Conservation (phyloP, 140 eudicot species). For the Stevia rebaudiana region DNA sequence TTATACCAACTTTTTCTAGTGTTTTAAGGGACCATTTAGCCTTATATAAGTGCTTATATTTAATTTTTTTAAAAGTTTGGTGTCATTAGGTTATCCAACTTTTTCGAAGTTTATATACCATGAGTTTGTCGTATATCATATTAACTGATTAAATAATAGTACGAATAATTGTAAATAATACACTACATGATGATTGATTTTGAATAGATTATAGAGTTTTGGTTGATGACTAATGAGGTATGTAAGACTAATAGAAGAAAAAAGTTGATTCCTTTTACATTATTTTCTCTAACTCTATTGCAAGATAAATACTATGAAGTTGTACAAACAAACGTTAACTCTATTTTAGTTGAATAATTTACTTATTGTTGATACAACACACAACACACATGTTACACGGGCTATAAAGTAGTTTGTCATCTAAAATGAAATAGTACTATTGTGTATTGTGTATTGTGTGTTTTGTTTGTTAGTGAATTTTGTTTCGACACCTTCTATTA, state of each 20-base stretch:
- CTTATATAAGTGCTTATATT: conserved; percentile 1
- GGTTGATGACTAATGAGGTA: not conserved
- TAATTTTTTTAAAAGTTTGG: not conserved
- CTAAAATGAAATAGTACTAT: too few relatives aligned
- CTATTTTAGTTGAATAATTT: too few relatives aligned
- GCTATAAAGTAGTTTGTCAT: too few relatives aligned
- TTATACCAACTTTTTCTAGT: conserved; percentile 8
- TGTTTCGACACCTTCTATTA: too few relatives aligned
- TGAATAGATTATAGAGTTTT: not conserved
- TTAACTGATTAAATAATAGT: not conserved
- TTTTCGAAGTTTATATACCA: conserved; percentile 2
- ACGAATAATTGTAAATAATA: not conserved
- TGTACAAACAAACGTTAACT: too few relatives aligned
- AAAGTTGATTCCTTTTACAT: too few relatives aligned
- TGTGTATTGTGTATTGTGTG: too few relatives aligned
- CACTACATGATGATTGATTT: conserved; percentile 2
- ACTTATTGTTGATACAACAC: too few relatives aligned
- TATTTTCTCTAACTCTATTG: too few relatives aligned
- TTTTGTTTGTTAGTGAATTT: too few relatives aligned
- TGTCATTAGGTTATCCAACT: conserved; percentile 24
- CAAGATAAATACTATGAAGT: too few relatives aligned
- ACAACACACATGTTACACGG: too few relatives aligned
- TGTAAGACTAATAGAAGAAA: not conserved
- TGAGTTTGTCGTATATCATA: conserved; percentile 13
- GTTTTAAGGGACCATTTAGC: conserved; percentile 24